Percentiles rank a stretch among this genome's conserved stretches.
phyloP scores from a whole-genome alignment of 2,329 filamentous ascomycete species.

The Trichoderma aggressivum region DNA sequence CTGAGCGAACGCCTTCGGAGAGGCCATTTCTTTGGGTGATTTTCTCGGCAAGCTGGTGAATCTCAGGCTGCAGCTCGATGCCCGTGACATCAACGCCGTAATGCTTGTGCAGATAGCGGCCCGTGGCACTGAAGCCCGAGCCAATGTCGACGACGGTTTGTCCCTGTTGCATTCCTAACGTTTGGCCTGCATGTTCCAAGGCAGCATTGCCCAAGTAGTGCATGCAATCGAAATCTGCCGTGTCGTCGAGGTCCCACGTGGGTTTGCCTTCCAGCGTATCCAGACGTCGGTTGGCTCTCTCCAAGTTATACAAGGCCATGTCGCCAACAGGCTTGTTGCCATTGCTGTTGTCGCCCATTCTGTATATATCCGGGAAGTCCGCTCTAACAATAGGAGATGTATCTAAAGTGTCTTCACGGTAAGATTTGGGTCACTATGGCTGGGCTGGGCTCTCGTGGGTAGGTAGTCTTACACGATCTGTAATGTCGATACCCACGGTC shows the following conservation, averaged over 20 bases:
- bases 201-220: background rate
- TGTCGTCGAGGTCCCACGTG: constrained; percentile 4
- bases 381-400: background rate
- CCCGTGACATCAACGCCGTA: constrained; percentile 1
- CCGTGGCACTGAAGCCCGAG: constrained; percentile 1
- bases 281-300: background rate
- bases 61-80: background rate
- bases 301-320: background rate
- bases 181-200: background rate
- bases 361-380: background rate
- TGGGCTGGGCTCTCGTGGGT: too few relatives aligned
- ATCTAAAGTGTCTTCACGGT: background rate
- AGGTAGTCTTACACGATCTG: background rate
- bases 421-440: background rate
- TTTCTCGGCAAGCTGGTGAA: background rate
- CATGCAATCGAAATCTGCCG: constrained; percentile 8
- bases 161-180: background rate
- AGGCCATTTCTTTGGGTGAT: background rate
- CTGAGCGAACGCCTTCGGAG: background rate
- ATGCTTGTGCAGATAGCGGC: background rate
- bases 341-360: background rate
- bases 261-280: background rate
- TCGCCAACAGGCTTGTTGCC: background rate
- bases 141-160: constrained; percentile 1
- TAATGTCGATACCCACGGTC: background rate